phyloP scores from a whole-genome alignment of 2,329 filamentous ascomycete species.

The Colletotrichum abscissum region DNA sequence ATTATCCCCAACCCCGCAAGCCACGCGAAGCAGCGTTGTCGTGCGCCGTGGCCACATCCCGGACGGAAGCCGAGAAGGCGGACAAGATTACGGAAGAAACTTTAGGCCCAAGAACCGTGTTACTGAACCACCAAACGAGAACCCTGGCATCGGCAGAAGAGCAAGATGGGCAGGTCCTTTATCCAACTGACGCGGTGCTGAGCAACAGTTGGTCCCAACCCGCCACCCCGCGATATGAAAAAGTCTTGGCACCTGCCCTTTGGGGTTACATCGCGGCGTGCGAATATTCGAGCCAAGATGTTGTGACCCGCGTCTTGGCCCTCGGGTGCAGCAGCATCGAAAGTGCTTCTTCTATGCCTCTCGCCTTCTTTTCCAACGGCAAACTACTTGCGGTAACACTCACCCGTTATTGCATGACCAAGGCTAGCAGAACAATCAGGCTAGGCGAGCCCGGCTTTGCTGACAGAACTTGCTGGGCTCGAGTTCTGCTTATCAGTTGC shows the following conservation, averaged over 20 bases:
- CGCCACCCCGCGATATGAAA: constrained; percentile 14
- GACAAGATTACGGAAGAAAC: background rate
- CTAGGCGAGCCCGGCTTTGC: background rate
- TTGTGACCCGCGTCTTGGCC: background rate
- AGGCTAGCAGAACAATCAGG: background rate
- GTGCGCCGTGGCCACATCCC: background rate
- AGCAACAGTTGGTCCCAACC: constrained; percentile 4
- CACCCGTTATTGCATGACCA: constrained; percentile 9
- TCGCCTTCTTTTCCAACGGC: background rate
- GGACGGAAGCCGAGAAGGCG: background rate
- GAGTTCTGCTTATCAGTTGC: constrained; percentile 26
- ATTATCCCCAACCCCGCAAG: background rate
- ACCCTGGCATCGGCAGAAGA: constrained; percentile 1
- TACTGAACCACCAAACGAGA: background rate
- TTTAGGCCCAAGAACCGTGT: background rate
- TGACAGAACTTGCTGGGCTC: background rate
- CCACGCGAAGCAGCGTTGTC: background rate
- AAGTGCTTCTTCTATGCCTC: background rate
- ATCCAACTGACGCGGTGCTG: background rate
- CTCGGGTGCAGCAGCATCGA: no score
- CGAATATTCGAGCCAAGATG: background rate
- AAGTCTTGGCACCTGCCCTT: constrained; percentile 32
- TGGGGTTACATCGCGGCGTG: constrained; percentile 27
- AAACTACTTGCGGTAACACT: background rate
- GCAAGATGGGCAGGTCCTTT: constrained; percentile 23